These are phyloP conservation scores for Martiniozyma asiatica DNA, from an alignment of 1,139 yeast species.

Conservation along the genomic window DNA sequence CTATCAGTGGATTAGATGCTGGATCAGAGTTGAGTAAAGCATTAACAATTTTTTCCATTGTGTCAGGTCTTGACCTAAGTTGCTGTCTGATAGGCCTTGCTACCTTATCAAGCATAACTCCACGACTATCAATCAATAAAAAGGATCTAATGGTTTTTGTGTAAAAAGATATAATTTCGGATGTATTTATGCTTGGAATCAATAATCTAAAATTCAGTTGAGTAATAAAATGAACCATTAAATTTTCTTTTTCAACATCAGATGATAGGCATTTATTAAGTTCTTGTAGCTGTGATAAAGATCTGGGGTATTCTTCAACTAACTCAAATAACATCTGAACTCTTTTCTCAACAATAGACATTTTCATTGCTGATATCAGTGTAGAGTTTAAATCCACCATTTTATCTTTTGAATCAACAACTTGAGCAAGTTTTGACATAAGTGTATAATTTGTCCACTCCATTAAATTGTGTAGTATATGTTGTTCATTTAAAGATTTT, in stretches of 20 bases:
- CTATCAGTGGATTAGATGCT: conserved; percentile 31
- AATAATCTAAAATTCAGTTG: conserved; percentile 42
- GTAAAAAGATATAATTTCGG: conserved; percentile 58
- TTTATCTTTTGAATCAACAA: too few species aligned
- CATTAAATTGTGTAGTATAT: too few species aligned
- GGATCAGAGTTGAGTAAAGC: conserved; percentile 46
- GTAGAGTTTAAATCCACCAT: too few species aligned
- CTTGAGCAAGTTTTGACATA: too few species aligned
- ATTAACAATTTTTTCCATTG: conserved; percentile 55
- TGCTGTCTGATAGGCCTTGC: conserved; percentile 58
- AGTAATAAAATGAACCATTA: conserved; percentile 44
- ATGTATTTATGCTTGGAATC: conserved; percentile 78
- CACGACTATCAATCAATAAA: conserved; percentile 72
- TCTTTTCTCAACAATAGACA: conserved; percentile 27
- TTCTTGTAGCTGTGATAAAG: conserved; percentile 53
- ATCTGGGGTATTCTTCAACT: conserved; percentile 45
- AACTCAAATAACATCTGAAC: conserved; percentile 56
- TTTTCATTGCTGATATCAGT: too few species aligned
- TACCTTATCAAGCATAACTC: conserved; percentile 69
- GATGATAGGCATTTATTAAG: conserved; percentile 35
- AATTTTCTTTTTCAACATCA: conserved; percentile 31
- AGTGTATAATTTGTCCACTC: too few species aligned
- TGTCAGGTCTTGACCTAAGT: conserved; percentile 62
- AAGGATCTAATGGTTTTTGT: conserved; percentile 66
- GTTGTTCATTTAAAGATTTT: too few species aligned